phyloP scores from a whole-genome alignment of 225 moss, liverwort and hornwort species.

The Bryoerythrophyllum caledonicum region DNA sequence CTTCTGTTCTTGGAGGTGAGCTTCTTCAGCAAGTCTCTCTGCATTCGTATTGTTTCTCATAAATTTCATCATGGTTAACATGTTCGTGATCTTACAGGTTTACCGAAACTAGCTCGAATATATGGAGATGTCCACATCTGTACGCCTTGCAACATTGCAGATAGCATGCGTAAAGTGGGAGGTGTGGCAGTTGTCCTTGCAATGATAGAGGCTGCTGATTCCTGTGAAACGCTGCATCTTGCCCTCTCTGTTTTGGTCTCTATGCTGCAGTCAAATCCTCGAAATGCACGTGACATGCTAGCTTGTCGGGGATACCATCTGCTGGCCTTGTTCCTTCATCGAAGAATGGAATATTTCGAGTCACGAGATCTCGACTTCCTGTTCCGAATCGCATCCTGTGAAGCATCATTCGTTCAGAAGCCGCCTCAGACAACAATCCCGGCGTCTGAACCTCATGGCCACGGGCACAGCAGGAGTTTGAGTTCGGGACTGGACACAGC shows the following conservation, averaged over 20 bases:
- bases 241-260: slow-evolving; percentile 70
- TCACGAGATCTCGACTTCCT: slow-evolving; percentile 67
- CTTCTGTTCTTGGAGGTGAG: slow-evolving; percentile 76
- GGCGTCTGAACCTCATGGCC: slow-evolving; percentile 19
- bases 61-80: slow-evolving; percentile 2
- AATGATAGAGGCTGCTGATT: slow-evolving; percentile 76
- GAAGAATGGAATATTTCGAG: slow-evolving; percentile 65
- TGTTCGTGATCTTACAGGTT: slow-evolving; percentile 37
- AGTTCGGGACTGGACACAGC: slow-evolving; percentile 40
- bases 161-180: slow-evolving; percentile 68
- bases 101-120: slow-evolving; percentile 68
- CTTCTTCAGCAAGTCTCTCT: background rate
- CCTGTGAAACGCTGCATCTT: slow-evolving; percentile 67
- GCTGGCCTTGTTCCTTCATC: slow-evolving; percentile 72
- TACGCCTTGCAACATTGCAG: slow-evolving; percentile 71
- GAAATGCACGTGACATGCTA: slow-evolving; percentile 74
- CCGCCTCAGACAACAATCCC: slow-evolving; percentile 16
- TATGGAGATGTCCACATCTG: slow-evolving; percentile 79
- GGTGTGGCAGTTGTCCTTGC: slow-evolving; percentile 82
- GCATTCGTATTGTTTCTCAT: background rate
- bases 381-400: slow-evolving; percentile 75
- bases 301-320: slow-evolving; percentile 82
- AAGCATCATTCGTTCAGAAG: slow-evolving; percentile 58
- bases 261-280: slow-evolving; percentile 66
- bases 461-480: slow-evolving; percentile 25